Conservation (phyloP, 129 eudicot species). For the Logfia minima region DNA sequence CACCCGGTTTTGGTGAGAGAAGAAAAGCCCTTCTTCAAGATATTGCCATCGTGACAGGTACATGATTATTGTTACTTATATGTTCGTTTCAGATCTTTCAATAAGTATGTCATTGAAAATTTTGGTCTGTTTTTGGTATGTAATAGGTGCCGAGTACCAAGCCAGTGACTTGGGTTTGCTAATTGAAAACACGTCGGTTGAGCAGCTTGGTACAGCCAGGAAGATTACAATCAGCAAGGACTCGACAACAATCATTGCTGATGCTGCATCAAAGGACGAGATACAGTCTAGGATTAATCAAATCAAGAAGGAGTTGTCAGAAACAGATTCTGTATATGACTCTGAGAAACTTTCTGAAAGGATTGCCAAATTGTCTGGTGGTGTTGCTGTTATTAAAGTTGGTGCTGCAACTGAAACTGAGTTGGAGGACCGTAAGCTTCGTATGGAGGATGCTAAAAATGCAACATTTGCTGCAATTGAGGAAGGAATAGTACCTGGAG, state of each 20-base stretch:
- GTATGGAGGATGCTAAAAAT: conserved; percentile 95
- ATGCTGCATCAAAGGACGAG: conserved; percentile 95
- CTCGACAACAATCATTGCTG: conserved; percentile 89
- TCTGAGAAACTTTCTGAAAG: conserved; percentile 88
- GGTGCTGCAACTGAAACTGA: conserved; percentile 99
- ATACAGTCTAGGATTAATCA: conserved; percentile 84
- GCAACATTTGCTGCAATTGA: conserved; percentile 99
- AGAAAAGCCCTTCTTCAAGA: conserved; percentile 91
- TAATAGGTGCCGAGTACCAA: conserved; percentile 85
- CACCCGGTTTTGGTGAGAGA: conserved; percentile 87
- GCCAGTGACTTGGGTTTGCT: conserved; percentile 79
- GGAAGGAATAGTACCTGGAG: conserved; percentile 98
- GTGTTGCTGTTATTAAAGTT: conserved; percentile 93
- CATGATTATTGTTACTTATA: background rate
- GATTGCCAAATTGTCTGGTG: conserved; percentile 89
- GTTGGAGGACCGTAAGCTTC: conserved; percentile 87
- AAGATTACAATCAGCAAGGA: conserved; percentile 83
- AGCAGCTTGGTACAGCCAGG: conserved; percentile 85
- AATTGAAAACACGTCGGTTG: conserved; percentile 66
- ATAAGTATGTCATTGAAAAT: background rate
- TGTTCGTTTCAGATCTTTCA: background rate
- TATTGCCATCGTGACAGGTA: conserved; percentile 86
- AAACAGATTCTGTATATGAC: conserved; percentile 89
- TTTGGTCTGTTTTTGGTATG: background rate
- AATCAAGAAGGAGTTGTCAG: conserved; percentile 72